Base-by-base conservation (phyloP, 345 rosid genomes). In the Hirschfeldia incana region DNA sequence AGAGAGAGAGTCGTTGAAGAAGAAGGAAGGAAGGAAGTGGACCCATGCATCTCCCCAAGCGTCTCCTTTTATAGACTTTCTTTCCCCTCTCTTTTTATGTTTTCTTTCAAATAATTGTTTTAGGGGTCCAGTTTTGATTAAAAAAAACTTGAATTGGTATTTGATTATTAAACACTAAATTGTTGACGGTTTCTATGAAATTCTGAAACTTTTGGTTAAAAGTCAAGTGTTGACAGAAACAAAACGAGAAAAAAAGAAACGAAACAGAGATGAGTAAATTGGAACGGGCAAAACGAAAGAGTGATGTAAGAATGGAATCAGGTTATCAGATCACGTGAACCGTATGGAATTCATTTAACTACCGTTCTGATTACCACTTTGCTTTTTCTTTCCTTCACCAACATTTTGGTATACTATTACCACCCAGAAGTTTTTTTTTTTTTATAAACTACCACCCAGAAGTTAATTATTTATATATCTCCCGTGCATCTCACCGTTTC, bases 321-420 rank as follows among this genome's bases (percentile, higher is more conserved):
- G 70, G 68, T 44, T 70, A 70, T 70, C 21, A 21, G 21, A 21
- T 21, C 80, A 77, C 80, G 76, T 77, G 80, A 70, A 64, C 70
- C 80, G 70, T 77, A 70, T 70, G 69, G 69, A 69, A 46, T 76
- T 69, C 68, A 61, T 76, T 44, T 76, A 76, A 44, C 74, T 33
- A 69, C 74, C 73, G 51, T 46, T 69, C 46, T 15, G 29, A 17
- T 71, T 57, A 33, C 9, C 53, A 33, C 57, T 65, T 55, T 74
- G 60, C 17, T 17, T 64, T 32, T 42, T 29, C 36, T 61, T 62
- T 29, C 0, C 6, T 33, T 15, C 5, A 4, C 62, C n/a, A 64
- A 30, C 3, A 64, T 42, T 68, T 37, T 39, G 51, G 8, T 37
- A 34, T 63, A 29, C 3, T 29, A 29, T 2, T 29, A 29, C 58